These are phyloP conservation scores for Rhodamnia rubescens DNA, from an alignment of 345 rosid genomes.

Conservation along the genomic window DNA sequence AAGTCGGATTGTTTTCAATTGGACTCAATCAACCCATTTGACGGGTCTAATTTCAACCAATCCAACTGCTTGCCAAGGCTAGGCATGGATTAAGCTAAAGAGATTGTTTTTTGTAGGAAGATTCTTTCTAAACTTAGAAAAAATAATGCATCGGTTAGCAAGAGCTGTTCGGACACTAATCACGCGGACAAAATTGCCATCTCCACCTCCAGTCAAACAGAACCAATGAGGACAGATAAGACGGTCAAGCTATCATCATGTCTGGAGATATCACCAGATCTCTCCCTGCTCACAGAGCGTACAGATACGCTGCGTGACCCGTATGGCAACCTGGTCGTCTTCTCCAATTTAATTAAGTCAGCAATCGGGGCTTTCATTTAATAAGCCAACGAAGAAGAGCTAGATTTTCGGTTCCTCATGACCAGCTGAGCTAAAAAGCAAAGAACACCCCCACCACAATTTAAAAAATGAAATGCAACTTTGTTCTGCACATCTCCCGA, in stretches of 20 bases:
- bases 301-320: neutral
- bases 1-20: too few relatives aligned
- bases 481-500: slow-evolving; percentile 25
- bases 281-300: neutral
- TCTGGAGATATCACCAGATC: neutral
- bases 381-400: neutral
- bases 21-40: too few relatives aligned
- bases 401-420: slow-evolving; percentile 30
- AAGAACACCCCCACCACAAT: slow-evolving; percentile 10
- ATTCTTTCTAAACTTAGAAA: neutral
- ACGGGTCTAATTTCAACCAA: neutral
- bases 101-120: neutral
- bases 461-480: slow-evolving; percentile 9
- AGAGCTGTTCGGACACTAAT: neutral
- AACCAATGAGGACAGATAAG: slow-evolving; percentile 1
- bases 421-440: slow-evolving; percentile 13
- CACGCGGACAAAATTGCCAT: neutral
- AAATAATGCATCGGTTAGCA: neutral
- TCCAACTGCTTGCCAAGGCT: neutral
- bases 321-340: neutral
- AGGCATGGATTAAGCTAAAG: neutral
- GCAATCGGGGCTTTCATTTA: neutral
- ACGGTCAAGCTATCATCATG: slow-evolving; percentile 1
- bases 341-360: neutral
- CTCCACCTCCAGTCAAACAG: neutral